Evolutionary conservation across 192 early-diverging fungal species (phyloP), one percentile per base, ranked within the genome.

Genomic region (Kickxella alabastrina): DNA sequence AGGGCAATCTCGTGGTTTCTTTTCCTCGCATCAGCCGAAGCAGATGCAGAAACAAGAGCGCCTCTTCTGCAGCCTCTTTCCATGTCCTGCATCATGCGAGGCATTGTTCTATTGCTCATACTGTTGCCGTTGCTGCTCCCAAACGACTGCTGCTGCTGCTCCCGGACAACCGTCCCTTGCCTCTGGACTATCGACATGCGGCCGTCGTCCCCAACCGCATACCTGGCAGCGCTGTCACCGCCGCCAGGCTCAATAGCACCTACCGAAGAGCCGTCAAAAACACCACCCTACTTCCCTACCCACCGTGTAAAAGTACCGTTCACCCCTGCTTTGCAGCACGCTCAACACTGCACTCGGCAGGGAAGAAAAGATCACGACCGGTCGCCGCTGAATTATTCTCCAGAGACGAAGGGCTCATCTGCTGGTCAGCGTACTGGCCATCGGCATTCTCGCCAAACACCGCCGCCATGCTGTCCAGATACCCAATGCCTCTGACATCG

Each of bases 231-330:
- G 36, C 61, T 57, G 32, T 38, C 68, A 63, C 68, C 54, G 37
- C 62, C 58, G 53, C 52, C 64, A 22, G 56, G 65, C 55, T 59
- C 74, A 6, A 14, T 40, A 10, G n/a, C 23, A 21, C 19, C 22
- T 15, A 1, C 27, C 43, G 50, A 68, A 49, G 73, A n/a, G 52
- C 7, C 57, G 69, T 78, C 76, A 78, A 78, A 78, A 62, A 58
- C 62, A 78, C 76, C 76, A 78, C 76, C 76, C 76, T 28, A 50
- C 21, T 64, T 78, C 68, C 66, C 73, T 78, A 21, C 76, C 76
- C 76, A 65, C 57, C 54, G 61, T 67, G 57, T 43, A 72, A 54
- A 65, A 78, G 54, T 68, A 78, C 57, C 59, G 64, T 41, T 78
- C 76, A 15, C 61, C 68, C 43, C 60, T 44, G 35, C 62, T 52